Percentiles rank a stretch among this genome's conserved stretches.
phyloP scores from a whole-genome alignment of 257 asterid genomes.

The Apocynum venetum region DNA sequence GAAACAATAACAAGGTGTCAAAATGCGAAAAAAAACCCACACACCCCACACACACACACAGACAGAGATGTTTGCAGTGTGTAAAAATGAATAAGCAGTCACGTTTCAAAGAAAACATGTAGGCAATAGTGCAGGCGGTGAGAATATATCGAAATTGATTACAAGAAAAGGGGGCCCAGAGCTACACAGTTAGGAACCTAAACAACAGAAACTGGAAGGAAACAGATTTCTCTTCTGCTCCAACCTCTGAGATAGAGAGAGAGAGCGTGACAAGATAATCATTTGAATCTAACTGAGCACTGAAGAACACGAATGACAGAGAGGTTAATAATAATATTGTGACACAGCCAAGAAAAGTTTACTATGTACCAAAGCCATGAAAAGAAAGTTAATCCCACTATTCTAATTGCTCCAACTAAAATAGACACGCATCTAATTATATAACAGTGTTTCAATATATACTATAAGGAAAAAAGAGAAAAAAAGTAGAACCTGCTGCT shows the following conservation, averaged over 20 bases:
- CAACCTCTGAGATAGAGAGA: background rate
- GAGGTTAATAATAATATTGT: background rate
- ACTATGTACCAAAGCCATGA: background rate
- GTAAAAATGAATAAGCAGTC: background rate
- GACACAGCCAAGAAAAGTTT: background rate
- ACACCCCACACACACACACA: too few species aligned
- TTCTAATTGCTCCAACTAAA: background rate
- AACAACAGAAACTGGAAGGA: background rate
- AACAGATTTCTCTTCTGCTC: background rate
- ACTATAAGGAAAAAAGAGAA: background rate
- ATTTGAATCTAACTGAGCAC: background rate
- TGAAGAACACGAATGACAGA: too few species aligned
- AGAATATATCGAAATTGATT: background rate
- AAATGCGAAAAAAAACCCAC: background rate
- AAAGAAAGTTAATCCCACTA: background rate
- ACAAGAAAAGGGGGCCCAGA: background rate
- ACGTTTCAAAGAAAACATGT: background rate
- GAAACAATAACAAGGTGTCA: background rate
- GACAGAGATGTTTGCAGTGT: background rate
- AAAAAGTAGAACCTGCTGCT: slow-evolving; percentile 40
- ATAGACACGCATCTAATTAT: background rate
- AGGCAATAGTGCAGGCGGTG: background rate
- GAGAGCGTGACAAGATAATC: background rate
- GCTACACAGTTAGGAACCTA: background rate
- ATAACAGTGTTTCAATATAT: background rate